Conservation (phyloP, 495 filamentous ascomycete species). For the Evansstolkia leycettana region DNA sequence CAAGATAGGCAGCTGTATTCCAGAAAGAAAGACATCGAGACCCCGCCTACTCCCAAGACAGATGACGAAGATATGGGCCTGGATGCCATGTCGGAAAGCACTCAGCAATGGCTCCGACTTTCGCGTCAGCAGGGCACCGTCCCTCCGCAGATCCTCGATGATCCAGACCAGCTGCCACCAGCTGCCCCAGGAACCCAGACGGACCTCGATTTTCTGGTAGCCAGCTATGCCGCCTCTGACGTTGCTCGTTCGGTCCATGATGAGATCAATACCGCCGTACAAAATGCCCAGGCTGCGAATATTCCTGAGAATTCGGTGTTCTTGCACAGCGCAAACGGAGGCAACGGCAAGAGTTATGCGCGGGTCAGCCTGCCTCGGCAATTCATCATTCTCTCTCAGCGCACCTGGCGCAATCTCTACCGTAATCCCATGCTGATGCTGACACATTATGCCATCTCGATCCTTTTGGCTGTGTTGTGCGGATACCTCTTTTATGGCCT, state of each 20-base stretch:
- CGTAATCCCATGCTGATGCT: conserved; percentile 98
- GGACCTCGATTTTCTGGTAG: conserved; percentile 72
- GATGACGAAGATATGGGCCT: conserved; percentile 58
- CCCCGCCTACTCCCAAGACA: conserved; percentile 45
- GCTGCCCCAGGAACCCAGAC: conserved; percentile 48
- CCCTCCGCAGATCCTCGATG: conserved; percentile 52
- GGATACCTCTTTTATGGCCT: conserved; percentile 95
- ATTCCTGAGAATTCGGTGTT: conserved; percentile 50
- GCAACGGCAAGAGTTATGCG: conserved; percentile 60
- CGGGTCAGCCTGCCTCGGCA: conserved; percentile 68
- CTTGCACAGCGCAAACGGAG: conserved; percentile 28
- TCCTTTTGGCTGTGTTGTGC: conserved; percentile 84
- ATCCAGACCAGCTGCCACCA: conserved; percentile 65
- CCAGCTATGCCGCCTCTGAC: conserved; percentile 62
- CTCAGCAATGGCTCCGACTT: conserved; percentile 56
- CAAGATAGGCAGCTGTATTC: conserved; percentile 90
- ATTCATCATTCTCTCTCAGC: conserved; percentile 75
- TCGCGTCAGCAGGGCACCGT: conserved; percentile 50
- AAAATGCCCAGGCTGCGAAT: conserved; percentile 51
- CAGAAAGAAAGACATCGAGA: conserved; percentile 53
- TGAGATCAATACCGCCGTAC: conserved; percentile 60
- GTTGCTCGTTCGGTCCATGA: conserved; percentile 68
- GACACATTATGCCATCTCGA: conserved; percentile 97
- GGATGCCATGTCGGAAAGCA: conserved; percentile 48
- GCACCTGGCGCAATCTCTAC: conserved; percentile 97